These are phyloP conservation scores for Irpex sp. DNA, from an alignment of 1,284 basidiomycete genomes.

Conservation along the genomic window DNA sequence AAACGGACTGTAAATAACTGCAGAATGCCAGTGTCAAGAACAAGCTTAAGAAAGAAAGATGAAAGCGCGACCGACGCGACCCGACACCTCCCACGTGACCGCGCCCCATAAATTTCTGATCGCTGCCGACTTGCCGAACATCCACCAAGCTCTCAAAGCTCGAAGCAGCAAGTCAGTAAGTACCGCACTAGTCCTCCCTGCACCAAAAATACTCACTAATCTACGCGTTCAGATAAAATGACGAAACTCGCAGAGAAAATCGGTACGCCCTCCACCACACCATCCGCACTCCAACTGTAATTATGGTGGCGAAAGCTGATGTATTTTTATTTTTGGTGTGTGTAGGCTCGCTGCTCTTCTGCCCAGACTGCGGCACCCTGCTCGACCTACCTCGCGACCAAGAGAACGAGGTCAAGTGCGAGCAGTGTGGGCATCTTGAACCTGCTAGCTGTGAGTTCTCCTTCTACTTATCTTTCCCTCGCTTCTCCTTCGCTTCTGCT, in stretches of 20 bases:
- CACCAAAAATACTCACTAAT: not conserved
- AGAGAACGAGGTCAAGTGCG: constrained; percentile 83
- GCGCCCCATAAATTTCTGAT: no score
- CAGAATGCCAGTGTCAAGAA: no score
- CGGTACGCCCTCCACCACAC: constrained; percentile 26
- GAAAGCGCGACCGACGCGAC: no score
- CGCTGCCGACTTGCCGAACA: no score
- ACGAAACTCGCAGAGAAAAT: constrained; percentile 37
- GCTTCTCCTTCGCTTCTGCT: not conserved
- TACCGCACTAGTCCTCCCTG: not conserved
- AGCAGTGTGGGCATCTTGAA: constrained; percentile 90
- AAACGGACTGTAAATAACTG: no score
- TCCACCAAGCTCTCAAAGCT: no score
- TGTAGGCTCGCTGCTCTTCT: constrained; percentile 92
- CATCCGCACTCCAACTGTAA: not conserved
- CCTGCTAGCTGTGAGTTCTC: constrained; percentile 83
- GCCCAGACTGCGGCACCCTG: constrained; percentile 91
- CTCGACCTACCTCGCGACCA: constrained; percentile 88
- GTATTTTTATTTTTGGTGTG: not conserved
- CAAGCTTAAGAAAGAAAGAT: no score
- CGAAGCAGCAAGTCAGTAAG: not conserved
- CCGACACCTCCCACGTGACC: no score
- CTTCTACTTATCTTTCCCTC: not conserved
- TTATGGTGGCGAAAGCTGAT: not conserved
- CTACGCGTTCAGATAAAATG: constrained; percentile 16